These are phyloP conservation scores for Solanum clarkiae DNA, from an alignment of 257 asterid genomes.

Conservation along the genomic window DNA sequence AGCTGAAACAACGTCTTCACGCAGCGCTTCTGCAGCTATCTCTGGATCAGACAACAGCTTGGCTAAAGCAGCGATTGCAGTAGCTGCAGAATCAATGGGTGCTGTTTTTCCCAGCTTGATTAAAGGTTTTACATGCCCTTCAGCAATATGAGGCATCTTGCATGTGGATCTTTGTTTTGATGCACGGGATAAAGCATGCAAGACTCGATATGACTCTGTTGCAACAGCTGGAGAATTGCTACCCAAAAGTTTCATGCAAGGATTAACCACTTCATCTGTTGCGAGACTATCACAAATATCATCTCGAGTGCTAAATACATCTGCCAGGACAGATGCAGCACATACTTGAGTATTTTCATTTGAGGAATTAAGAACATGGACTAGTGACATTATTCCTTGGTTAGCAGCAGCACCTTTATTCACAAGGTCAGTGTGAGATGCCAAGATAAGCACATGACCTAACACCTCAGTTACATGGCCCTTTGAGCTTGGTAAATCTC, in stretches of 20 bases:
- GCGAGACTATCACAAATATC: conserved; percentile 67
- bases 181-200: conserved; percentile 59
- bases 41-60: conserved; percentile 56
- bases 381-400: conserved; percentile 63
- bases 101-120: conserved; percentile 68
- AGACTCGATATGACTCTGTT: conserved; percentile 59
- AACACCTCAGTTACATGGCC: conserved; percentile 48
- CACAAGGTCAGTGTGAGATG: conserved; percentile 59
- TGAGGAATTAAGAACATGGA: conserved; percentile 66
- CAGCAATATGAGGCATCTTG: conserved; percentile 47
- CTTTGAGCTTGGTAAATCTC: conserved; percentile 60
- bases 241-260: conserved; percentile 52
- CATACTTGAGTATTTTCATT: conserved; percentile 50
- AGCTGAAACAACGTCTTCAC: conserved; percentile 73
- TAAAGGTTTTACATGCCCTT: conserved; percentile 54
- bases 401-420: conserved; percentile 47
- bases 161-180: conserved; percentile 23
- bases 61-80: conserved; percentile 70
- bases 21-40: conserved; percentile 67
- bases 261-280: conserved; percentile 55
- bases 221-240: conserved; percentile 51
- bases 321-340: conserved; percentile 65
- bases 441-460: conserved; percentile 71
- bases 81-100: conserved; percentile 61
- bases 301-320: conserved; percentile 42